These are phyloP conservation scores for Exophiala viscosa DNA, from an alignment of 2,329 filamentous ascomycete species.

Conservation along the genomic window DNA sequence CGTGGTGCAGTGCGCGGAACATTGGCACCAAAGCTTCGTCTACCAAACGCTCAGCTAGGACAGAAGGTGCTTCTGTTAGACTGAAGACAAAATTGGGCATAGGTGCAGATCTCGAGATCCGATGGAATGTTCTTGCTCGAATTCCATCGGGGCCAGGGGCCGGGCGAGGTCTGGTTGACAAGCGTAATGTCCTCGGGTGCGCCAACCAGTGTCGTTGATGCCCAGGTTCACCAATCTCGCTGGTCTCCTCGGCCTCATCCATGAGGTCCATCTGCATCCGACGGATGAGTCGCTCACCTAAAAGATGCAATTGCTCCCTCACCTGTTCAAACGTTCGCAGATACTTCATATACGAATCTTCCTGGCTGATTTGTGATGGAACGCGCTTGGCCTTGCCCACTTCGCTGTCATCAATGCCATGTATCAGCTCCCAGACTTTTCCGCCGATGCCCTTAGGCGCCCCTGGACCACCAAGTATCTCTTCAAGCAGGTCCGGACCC, in stretches of 20 bases:
- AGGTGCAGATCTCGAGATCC: constrained; percentile 71
- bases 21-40: constrained; percentile 65
- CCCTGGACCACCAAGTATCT: constrained; percentile 66
- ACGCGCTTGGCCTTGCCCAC: constrained; percentile 69
- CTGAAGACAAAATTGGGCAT: constrained; percentile 72
- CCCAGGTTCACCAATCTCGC: constrained; percentile 22
- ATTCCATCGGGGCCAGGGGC: constrained; percentile 52
- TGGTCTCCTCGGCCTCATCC: constrained; percentile 44
- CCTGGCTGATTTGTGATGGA: constrained; percentile 87
- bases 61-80: constrained; percentile 55
- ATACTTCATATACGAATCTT: constrained; percentile 74
- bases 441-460: constrained; percentile 66
- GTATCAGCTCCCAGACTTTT: constrained; percentile 72
- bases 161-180: constrained; percentile 67
- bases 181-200: constrained; percentile 72
- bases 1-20: constrained; percentile 69
- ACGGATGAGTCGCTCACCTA: constrained; percentile 67
- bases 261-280: constrained; percentile 77
- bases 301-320: constrained; percentile 61
- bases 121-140: constrained; percentile 58
- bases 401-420: constrained; percentile 72
- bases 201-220: constrained; percentile 62
- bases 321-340: constrained; percentile 64
- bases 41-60: constrained; percentile 65
- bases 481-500: constrained; percentile 62